Evolutionary conservation across 73 alveolate genomes (phyloP), one percentile per base, ranked within the genome.

Genomic region (Paramecium octaurelia): DNA sequence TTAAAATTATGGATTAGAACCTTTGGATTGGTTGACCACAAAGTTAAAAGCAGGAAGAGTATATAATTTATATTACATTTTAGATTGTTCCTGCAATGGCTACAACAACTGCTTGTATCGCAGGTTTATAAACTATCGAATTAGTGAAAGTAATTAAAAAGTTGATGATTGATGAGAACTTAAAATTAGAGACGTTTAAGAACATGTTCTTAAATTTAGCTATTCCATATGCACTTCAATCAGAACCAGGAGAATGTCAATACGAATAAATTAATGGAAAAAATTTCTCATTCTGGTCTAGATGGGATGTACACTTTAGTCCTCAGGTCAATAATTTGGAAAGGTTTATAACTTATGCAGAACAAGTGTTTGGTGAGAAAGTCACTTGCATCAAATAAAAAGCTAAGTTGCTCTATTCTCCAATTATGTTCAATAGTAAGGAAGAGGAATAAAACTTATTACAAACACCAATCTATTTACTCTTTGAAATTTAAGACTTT

Each of bases 31-130:
- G 99, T 86, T 98, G 24, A 93, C 97, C 31, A 97, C 97, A 20
- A 98, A 98, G 89, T 71, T 98, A 64, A 98, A 96, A 86, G 99
- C 99, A n/a, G 99, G 99, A 43, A 94, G 97, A 94, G 91, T 80
- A 80, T 20, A 23, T 27, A 4, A 44, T 18, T 44, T 44, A 80
- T 80, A 43, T 31, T 80, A 80, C n/a, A 75, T 73, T 5, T 16
- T 80, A 80, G 91, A 98, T 98, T 58, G 96, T 97, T 23, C 99
- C 99, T 9, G 99, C 99, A 23, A 93, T 98, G 83, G 95, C 98
- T 7, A 98, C 99, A 44, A 98, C 99, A 31, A 98, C 99, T 8
- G 94, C 99, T 9, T 92, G 96, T 11, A 96, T 98, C 8, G 99
- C 99, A 70, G 99, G 98, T 34, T 88, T 97, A 58, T 97, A 98